Conservation (phyloP, 208 protist species). For the Leptomonas pyrrhocoris region DNA sequence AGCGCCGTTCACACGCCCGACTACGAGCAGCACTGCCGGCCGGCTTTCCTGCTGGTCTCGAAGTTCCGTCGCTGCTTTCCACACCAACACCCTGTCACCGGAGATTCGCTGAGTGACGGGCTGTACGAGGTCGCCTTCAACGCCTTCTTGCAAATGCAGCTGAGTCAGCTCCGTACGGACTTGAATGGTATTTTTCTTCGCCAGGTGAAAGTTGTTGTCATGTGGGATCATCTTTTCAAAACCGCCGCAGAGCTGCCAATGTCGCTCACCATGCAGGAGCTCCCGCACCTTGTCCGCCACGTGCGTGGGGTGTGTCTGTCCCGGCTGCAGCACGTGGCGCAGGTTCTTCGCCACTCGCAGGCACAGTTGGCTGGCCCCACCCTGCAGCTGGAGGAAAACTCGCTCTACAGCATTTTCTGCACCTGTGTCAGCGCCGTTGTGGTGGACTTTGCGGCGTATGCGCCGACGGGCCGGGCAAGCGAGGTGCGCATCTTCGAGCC, state of each 20-base stretch:
- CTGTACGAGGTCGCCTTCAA: constrained; percentile 65
- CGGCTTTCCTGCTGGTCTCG: constrained; percentile 57
- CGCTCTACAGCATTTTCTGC: constrained; percentile 53
- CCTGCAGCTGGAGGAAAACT: constrained; percentile 16
- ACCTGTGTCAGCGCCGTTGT: constrained; percentile 54
- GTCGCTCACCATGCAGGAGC: constrained; percentile 32
- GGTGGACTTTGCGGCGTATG: constrained; percentile 50
- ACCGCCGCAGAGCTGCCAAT: constrained; percentile 25
- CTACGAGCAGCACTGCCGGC: constrained; percentile 62
- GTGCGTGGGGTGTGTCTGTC: constrained; percentile 49
- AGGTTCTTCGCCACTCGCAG: constrained; percentile 41
- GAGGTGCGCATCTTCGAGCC: constrained; percentile 25
- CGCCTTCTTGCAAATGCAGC: constrained; percentile 50
- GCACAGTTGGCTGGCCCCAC: constrained; percentile 2
- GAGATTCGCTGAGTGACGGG: constrained; percentile 47
- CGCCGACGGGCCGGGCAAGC: background rate
- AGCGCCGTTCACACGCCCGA: constrained; percentile 44
- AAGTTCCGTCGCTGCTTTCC: constrained; percentile 45
- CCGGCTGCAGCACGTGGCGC: constrained; percentile 53
- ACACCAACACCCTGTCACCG: constrained; percentile 7
- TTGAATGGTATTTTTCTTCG: constrained; percentile 52
- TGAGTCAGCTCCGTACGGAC: constrained; percentile 41
- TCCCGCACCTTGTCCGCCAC: constrained; percentile 49
- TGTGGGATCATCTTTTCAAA: constrained; percentile 66
- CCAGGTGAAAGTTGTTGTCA: constrained; percentile 57